Evolutionary conservation across 2,329 filamentous ascomycete genomes (phyloP), one percentile per base, ranked within the genome.

Genomic region (Scedosporium boydii): DNA sequence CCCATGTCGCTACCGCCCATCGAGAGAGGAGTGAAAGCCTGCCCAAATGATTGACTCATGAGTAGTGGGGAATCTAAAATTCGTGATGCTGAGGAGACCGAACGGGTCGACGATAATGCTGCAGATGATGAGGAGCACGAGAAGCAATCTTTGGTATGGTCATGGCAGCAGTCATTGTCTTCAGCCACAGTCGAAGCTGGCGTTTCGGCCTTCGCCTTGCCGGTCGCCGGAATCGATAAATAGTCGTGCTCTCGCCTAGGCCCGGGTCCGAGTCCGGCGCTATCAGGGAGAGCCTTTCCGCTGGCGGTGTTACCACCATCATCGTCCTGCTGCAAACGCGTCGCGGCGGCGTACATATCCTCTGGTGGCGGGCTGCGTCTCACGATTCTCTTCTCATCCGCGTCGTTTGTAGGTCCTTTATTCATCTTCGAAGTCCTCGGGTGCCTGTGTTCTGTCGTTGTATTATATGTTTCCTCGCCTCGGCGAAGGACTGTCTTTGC

Each of bases 81-180:
- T 18, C 59, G 48, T 21, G 59, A 61, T 5, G 59, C 59, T n/a
- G 48, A 61, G 9, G 57, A 60, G 26, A 44, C 29, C 9, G 59
- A 60, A n/a, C 59, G 48, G 7, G 56, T 42, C 38, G 57, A 59
- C 16, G 59, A 61, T 14, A 61, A 26, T 6, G 59, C 29, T 7
- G 59, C 59, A 7, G 59, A 61, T 5, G 59, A 48, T 34, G 46
- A 61, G 3, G 48, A 61, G 59, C 48, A 61, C 16, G 48, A 61
- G 26, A 61, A 61, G 44, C 16, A 26, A 38, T 61, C 59, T 26
- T 56, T 61, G 12, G 48, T 42, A 14, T 18, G 46, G 21, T 61
- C 48, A 29, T 27, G 23, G 59, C 16, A 6, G 21, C 51, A 29
- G 5, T 55, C 51, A 16, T 55, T 18, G 3, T 55, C 51, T 14